A percentile compares a stretch with the other conserved stretches of the same genome.
Conservation (phyloP, 257 asterid genomes). For the Cinchona pubescens region DNA sequence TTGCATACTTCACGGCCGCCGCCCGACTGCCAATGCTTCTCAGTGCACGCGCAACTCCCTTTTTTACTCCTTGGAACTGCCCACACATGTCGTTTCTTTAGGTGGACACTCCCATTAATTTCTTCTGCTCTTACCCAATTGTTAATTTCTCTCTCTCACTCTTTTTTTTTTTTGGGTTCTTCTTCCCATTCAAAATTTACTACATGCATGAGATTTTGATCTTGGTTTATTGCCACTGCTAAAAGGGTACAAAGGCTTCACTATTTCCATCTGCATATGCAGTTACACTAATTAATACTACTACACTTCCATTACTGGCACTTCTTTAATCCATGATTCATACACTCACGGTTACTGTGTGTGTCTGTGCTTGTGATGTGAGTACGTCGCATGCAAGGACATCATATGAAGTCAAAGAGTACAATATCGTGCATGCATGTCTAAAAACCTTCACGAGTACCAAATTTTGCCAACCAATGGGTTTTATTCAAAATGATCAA, state of each 20-base stretch:
- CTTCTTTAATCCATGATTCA: background rate
- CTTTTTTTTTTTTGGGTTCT: background rate
- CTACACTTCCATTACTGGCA: background rate
- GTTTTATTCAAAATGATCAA: too few relatives aligned
- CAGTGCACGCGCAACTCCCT: conserved; percentile 47
- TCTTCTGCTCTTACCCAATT: conserved; percentile 1
- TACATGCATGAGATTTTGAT: background rate
- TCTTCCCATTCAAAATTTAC: too few relatives aligned
- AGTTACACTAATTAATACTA: too few relatives aligned
- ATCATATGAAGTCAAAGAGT: background rate
- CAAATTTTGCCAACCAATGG: background rate
- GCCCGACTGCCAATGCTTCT: conserved; percentile 34
- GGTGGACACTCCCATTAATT: conserved; percentile 30
- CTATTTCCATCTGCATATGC: background rate
- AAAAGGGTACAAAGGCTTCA: background rate
- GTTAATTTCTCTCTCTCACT: background rate
- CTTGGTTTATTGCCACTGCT: background rate
- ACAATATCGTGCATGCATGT: background rate
- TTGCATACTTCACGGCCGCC: conserved; percentile 27
- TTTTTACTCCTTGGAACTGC: conserved; percentile 37
- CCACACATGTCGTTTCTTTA: conserved; percentile 46
- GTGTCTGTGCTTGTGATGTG: background rate
- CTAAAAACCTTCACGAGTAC: background rate
- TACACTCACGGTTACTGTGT: background rate
- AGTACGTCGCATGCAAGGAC: background rate